Percentiles rank a stretch among this genome's conserved stretches.
Evolutionary conservation across 2,329 filamentous ascomycete genomes (phyloP).

Genomic region (Exophiala sp.): DNA sequence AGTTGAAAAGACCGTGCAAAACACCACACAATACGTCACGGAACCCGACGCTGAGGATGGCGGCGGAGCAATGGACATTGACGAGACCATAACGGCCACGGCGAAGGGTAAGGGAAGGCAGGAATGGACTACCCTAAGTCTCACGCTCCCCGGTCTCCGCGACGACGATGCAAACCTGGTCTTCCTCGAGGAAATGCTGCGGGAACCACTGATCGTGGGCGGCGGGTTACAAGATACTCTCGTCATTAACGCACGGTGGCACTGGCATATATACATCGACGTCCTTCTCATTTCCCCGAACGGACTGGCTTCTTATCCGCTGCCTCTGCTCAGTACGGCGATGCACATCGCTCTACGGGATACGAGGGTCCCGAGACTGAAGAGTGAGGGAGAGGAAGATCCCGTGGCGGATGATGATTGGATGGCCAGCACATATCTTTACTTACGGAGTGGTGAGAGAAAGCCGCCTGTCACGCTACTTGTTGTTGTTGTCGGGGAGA

Average conservation of each 20-base stretch:
- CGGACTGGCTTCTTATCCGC: conserved; percentile 64
- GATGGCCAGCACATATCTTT: conserved; percentile 76
- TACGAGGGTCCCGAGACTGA: conserved; percentile 76
- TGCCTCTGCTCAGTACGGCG: conserved; percentile 87
- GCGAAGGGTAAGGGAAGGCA: conserved; percentile 46
- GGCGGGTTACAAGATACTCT: conserved; percentile 58
- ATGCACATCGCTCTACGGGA: conserved; percentile 89
- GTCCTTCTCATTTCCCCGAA: conserved; percentile 71
- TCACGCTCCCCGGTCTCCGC: conserved; percentile 85
- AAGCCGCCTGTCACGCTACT: conserved; percentile 81
- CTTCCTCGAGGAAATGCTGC: conserved; percentile 82
- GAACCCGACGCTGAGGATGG: conserved; percentile 22
- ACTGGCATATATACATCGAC: conserved; percentile 95
- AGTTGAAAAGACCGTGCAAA: conserved; percentile 66
- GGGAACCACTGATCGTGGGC: conserved; percentile 64
- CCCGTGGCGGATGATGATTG: conserved; percentile 98
- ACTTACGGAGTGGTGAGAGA: conserved; percentile 50
- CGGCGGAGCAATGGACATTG: conserved; percentile 17
- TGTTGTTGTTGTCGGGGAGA: conserved; percentile 79
- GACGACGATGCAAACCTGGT: conserved; percentile 89
- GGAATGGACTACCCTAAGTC: conserved; percentile 80
- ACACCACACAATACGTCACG: neutral
- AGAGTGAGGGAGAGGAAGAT: conserved; percentile 89
- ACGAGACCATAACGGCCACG: conserved; percentile 33
- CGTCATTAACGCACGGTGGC: conserved; percentile 85